These are phyloP conservation scores for Penicillium lagena DNA, from an alignment of 495 filamentous ascomycete species.

Conservation along the genomic window DNA sequence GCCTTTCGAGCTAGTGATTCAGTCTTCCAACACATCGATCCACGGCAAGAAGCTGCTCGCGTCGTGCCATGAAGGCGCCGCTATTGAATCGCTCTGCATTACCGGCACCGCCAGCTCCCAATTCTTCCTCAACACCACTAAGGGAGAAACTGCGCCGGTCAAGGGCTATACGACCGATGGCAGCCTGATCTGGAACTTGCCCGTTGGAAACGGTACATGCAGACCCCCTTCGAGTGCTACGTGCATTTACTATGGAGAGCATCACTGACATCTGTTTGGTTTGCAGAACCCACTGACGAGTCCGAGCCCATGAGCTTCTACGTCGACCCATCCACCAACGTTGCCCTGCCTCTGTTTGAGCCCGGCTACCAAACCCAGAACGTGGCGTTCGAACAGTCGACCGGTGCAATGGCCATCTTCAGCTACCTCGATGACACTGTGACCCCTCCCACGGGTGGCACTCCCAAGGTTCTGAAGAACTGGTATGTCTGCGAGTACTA, in stretches of 20 bases:
- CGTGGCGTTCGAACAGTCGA: slow-evolving; percentile 37
- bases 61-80: slow-evolving; percentile 52
- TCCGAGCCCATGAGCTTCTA: slow-evolving; percentile 33
- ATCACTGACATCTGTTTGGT: slow-evolving; percentile 1
- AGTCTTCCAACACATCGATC: slow-evolving; percentile 19
- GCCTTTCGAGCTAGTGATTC: slow-evolving; percentile 19
- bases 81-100: slow-evolving; percentile 47
- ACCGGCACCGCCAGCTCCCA: slow-evolving; percentile 26
- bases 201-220: not conserved
- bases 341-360: slow-evolving; percentile 41
- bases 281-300: slow-evolving; percentile 6
- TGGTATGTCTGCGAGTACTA: slow-evolving; percentile 50
- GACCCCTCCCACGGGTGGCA: slow-evolving; percentile 9
- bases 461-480: slow-evolving; percentile 20
- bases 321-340: slow-evolving; percentile 40
- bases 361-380: slow-evolving; percentile 15
- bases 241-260: not conserved
- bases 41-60: slow-evolving; percentile 27
- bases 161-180: slow-evolving; percentile 1
- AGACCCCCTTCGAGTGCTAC: no score
- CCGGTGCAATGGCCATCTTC: slow-evolving; percentile 35
- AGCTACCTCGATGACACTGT: slow-evolving; percentile 37
- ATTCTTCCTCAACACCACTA: slow-evolving; percentile 31
- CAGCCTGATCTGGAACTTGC: slow-evolving; percentile 7
- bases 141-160: slow-evolving; percentile 9